These are phyloP conservation scores for Verticillium klebahnii DNA, from an alignment of 2,329 filamentous ascomycete genomes.

Conservation along the genomic window DNA sequence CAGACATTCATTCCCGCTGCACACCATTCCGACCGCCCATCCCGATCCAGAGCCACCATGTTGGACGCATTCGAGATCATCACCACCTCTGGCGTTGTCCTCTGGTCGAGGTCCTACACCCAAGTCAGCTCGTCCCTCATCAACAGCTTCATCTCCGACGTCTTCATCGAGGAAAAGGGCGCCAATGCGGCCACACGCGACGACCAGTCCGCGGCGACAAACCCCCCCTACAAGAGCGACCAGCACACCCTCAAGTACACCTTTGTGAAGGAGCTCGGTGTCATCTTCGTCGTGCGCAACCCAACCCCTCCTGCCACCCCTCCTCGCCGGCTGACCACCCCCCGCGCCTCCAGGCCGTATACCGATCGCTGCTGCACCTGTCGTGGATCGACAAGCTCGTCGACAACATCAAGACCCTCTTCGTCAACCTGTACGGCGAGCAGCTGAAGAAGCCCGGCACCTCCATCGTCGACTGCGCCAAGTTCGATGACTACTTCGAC, in stretches of 20 bases:
- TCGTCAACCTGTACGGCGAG: conserved; percentile 83
- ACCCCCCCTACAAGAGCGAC: conserved; percentile 79
- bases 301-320: conserved; percentile 22
- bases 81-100: conserved; percentile 90
- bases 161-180: conserved; percentile 93
- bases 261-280: conserved; percentile 81
- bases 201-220: conserved; percentile 53
- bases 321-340: conserved; percentile 5
- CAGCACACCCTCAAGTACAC: conserved; percentile 96
- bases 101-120: conserved; percentile 88
- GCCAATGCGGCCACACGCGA: conserved; percentile 57
- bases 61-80: conserved; percentile 95
- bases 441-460: conserved; percentile 78
- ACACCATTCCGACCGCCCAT: background rate
- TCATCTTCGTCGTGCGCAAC: conserved; percentile 79
- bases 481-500: conserved; percentile 92
- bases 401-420: conserved; percentile 90
- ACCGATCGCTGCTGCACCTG: conserved; percentile 89
- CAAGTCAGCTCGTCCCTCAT: conserved; percentile 77
- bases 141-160: conserved; percentile 92
- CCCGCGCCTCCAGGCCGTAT: conserved; percentile 68
- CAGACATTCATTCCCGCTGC: background rate
- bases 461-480: conserved; percentile 69
- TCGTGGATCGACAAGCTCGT: conserved; percentile 97
- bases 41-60: conserved; percentile 46